Evolutionary conservation across 306 rosid genomes (phyloP).

Genomic region (Malus fusca): DNA sequence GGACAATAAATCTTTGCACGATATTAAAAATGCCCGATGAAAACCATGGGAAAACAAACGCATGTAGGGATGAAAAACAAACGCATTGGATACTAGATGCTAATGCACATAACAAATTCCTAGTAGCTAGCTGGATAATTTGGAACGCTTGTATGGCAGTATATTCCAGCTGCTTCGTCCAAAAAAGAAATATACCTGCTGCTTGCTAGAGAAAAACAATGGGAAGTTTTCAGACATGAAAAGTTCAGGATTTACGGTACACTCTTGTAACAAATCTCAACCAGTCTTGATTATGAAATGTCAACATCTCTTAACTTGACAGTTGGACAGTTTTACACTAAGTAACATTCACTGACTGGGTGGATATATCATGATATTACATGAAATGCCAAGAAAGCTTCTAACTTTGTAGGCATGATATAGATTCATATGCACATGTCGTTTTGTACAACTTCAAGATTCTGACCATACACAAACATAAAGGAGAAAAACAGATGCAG

Average conservation of each 20-base stretch:
- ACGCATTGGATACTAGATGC: not conserved
- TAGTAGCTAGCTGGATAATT: not conserved
- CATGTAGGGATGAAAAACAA: not conserved
- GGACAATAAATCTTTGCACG: not conserved
- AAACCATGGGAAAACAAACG: not conserved
- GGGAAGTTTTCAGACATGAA: not conserved
- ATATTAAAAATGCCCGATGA: not conserved
- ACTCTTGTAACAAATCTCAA: not conserved
- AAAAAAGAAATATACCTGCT: not conserved
- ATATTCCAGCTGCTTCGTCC: not conserved
- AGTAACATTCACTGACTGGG: not conserved
- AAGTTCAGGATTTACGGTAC: not conserved
- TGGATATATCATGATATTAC: not conserved
- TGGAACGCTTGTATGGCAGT: not conserved
- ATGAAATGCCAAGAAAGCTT: not conserved
- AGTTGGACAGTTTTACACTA: not conserved
- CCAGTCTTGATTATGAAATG: not conserved
- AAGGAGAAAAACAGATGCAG: not conserved
- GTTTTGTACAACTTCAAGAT: not conserved
- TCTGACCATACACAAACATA: not conserved
- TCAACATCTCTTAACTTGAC: too few relatives aligned
- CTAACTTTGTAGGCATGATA: not conserved
- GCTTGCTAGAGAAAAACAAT: not conserved
- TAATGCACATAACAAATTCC: not conserved
- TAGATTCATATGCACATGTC: not conserved